A percentile compares a stretch with the other conserved stretches of the same genome.
These are phyloP conservation scores for Pelargonium australe DNA, from an alignment of 441 rosid species.

Conservation along the genomic window DNA sequence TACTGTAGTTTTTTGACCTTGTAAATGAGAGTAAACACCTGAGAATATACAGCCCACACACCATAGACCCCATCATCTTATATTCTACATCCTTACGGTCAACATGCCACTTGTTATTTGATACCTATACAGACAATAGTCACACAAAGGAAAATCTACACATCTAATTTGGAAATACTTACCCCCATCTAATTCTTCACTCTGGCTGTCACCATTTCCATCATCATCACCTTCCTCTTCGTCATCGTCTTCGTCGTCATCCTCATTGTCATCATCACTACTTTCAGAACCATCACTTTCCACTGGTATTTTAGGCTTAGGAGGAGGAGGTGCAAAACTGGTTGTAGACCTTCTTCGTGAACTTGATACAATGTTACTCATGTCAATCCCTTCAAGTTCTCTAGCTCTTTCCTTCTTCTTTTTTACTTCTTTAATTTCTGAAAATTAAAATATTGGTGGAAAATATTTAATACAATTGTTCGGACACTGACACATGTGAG, in stretches of 20 bases:
- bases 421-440: constrained; percentile 82
- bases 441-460: constrained; percentile 9
- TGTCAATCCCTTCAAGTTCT: constrained; percentile 90
- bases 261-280: constrained; percentile 26
- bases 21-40: background rate
- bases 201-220: constrained; percentile 34
- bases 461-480: background rate
- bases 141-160: background rate
- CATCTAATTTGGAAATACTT: constrained; percentile 15
- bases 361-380: constrained; percentile 70
- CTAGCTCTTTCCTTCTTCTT: constrained; percentile 66
- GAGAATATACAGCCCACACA: background rate
- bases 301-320: constrained; percentile 56
- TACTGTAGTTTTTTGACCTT: background rate
- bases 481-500: background rate
- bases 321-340: constrained; percentile 50
- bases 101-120: constrained; percentile 1
- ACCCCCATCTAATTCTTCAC: constrained; percentile 47
- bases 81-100: background rate
- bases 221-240: constrained; percentile 31
- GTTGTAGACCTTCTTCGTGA: constrained; percentile 71
- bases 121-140: background rate
- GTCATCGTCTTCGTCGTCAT: constrained; percentile 29
- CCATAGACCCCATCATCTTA: background rate
- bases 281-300: constrained; percentile 37